phyloP scores from a whole-genome alignment of 176 grass and related monocot species.

The maize (Zea mays) region Zm-B73-REFERENCE-NAM-5.0 NC_050096.1:15196501-15197000 shows the following conservation, averaged over 20 bases:
- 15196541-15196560: neutral
- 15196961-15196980: constrained; percentile 59
- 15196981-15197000: constrained; percentile 59
- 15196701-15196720: constrained; percentile 26
- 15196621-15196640: neutral
- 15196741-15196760: constrained; percentile 21
- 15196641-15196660: constrained; percentile 10
- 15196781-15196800: neutral
- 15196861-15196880: constrained; percentile 10
- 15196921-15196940: constrained; percentile 2
- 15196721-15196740: constrained; percentile 1
- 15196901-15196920: neutral
- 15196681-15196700: constrained; percentile 33
- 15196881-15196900: neutral
- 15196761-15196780: constrained; percentile 15
- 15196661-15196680: constrained; percentile 1
- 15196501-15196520: constrained; percentile 1
- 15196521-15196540: neutral
- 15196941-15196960: constrained; percentile 25
- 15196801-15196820: neutral
- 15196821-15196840: neutral
- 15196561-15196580: constrained; percentile 30
- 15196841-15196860: neutral
- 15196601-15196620: neutral
- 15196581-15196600: constrained; percentile 28